Percentiles rank a stretch among this genome's conserved stretches.
Conservation (phyloP, 2,329 filamentous ascomycete genomes). For the Dactylellina cionopaga region DNA sequence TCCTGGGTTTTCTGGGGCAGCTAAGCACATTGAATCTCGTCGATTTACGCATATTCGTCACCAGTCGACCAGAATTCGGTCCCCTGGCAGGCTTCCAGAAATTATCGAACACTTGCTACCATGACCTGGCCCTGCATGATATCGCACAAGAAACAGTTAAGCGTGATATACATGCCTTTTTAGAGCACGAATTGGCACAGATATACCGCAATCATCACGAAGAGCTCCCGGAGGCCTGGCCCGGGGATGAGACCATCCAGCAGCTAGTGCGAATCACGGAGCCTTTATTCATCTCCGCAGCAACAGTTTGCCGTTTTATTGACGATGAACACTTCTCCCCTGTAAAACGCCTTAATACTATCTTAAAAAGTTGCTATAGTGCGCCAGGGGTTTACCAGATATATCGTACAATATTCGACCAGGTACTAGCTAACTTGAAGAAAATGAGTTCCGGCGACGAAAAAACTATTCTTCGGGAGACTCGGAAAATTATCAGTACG, state of each 20-base stretch:
- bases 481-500: background rate
- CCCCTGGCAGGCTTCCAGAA: background rate
- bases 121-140: slow-evolving; percentile 13
- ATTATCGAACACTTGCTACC: slow-evolving; percentile 12
- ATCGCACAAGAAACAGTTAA: background rate
- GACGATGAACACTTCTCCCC: slow-evolving; percentile 4
- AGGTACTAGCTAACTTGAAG: background rate
- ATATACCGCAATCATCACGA: background rate
- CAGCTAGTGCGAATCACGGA: slow-evolving; percentile 3
- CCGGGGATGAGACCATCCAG: background rate
- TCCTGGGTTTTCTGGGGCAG: slow-evolving; percentile 21
- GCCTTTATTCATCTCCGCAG: slow-evolving; percentile 33
- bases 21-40: slow-evolving; percentile 14
- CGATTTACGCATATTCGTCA: slow-evolving; percentile 25
- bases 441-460: background rate
- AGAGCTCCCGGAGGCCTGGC: background rate
- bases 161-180: slow-evolving; percentile 10
- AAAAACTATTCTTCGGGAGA: background rate
- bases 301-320: slow-evolving; percentile 26
- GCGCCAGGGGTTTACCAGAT: background rate
- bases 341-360: background rate
- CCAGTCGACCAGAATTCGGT: slow-evolving; percentile 18
- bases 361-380: background rate
- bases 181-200: background rate
- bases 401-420: slow-evolving; percentile 8